Evolutionary conservation across 1,284 basidiomycete species (phyloP).

Genomic region (Tausonia pullulans): DNA sequence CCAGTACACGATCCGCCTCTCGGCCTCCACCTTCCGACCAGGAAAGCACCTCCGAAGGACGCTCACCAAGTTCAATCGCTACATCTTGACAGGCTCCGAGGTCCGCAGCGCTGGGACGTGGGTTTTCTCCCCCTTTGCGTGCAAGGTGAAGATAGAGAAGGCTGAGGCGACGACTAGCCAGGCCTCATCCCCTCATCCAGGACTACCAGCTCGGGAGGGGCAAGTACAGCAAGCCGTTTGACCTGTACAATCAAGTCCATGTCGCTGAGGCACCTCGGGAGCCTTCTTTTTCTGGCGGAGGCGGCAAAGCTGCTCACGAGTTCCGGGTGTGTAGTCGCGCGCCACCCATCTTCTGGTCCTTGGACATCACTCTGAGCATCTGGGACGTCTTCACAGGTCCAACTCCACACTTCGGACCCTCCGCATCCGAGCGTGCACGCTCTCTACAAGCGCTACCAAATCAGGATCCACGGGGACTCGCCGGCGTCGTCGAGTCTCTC

Average conservation of each 20-base stretch:
- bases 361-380: too few species aligned
- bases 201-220: not conserved
- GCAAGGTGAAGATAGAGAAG: not conserved
- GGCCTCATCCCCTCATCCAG: slow-evolving; percentile 4
- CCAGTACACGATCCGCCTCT: slow-evolving; percentile 83
- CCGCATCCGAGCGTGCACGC: slow-evolving; percentile 12
- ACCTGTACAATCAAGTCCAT: slow-evolving; percentile 26
- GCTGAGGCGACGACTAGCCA: not conserved
- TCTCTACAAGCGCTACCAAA: slow-evolving; percentile 13
- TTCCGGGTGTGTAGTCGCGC: slow-evolving; percentile 22
- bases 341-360: not conserved
- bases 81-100: slow-evolving; percentile 45
- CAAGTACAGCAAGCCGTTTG: slow-evolving; percentile 19
- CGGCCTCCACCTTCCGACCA: slow-evolving; percentile 56
- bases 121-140: slow-evolving; percentile 20
- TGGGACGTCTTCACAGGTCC: not conserved
- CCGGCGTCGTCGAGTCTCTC: not conserved
- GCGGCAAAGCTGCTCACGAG: slow-evolving; percentile 17
- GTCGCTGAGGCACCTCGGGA: slow-evolving; percentile 21
- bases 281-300: too few species aligned
- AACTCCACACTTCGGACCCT: slow-evolving; percentile 1
- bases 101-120: slow-evolving; percentile 24
- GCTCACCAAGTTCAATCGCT: slow-evolving; percentile 59
- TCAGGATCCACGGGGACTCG: slow-evolving; percentile 6
- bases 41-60: slow-evolving; percentile 70